Evolutionary conservation across 2,329 filamentous ascomycete species (phyloP), one percentile per base, ranked within the genome.

Genomic region (Colletotrichum euphorbiae): DNA sequence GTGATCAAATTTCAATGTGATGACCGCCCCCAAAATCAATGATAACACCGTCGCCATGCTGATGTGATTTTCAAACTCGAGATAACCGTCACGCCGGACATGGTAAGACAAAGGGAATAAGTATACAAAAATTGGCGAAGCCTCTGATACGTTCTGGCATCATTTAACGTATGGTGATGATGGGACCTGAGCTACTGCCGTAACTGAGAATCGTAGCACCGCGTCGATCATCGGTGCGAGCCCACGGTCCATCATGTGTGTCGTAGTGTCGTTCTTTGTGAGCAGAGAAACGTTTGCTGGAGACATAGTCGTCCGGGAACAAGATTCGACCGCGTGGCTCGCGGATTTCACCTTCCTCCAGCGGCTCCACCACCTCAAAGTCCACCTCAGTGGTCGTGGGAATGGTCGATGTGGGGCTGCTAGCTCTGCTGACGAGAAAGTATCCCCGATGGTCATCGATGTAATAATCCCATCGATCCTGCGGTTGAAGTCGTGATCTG

Each of bases 81-180:
- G 17, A 42, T 40, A 11, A 21, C 45, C 54, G 15, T 52, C 28
- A n/a, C 33, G 28, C 48, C 6, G 19, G 28, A 33, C 19, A 31
- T 28, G 31, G 15, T 40, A 21, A 33, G 33, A 69, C 36, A 61
- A 65, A 55, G 46, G 42, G 48, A 59, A 50, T 28, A 15, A 13
- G 28, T 69, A 63, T 68, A 69, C 46, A 61, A 48, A 61, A 19
- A 43, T 57, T 24, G 61, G 56, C 33, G 40, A 57, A 40, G 33
- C 51, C 51, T 19, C 48, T 40, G 17, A 38, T 42, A 50, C 38
- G n/a, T 62, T 50, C 40, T 50, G 51, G 51, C 46, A 46, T 71
- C 63, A 69, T 28, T 75, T 74, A 74, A 77, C 76, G 74, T 78
- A 77, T 74, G 76, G 70, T 55, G 71, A 73, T 71, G 36, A 70